Conservation (phyloP, 805 yeast genomes). For the Citeromyces nyonsensis region DNA sequence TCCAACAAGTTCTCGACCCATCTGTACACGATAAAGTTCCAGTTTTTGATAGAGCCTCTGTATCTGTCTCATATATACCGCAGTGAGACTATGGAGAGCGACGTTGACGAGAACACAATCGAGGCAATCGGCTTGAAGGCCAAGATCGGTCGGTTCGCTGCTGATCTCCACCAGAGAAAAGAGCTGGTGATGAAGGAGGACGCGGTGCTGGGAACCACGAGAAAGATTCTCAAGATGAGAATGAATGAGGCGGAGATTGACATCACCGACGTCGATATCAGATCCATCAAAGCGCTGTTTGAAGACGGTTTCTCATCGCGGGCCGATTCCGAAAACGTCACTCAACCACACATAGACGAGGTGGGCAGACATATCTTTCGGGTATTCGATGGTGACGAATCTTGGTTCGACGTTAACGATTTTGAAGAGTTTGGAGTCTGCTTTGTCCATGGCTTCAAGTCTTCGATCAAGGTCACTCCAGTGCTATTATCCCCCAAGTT, state of each 20-base stretch:
- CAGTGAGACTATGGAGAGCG: constrained; percentile 20
- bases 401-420: constrained; percentile 53
- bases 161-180: constrained; percentile 56
- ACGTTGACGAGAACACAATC: constrained; percentile 23
- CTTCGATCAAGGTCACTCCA: constrained; percentile 38
- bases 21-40: constrained; percentile 66
- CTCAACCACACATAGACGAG: background rate
- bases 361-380: constrained; percentile 1
- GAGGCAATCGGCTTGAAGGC: constrained; percentile 63
- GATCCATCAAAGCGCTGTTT: constrained; percentile 36
- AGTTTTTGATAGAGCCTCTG: constrained; percentile 56
- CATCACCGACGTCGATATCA: constrained; percentile 38
- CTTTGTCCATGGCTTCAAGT: constrained; percentile 16
- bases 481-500: constrained; percentile 55
- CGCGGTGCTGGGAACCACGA: constrained; percentile 28
- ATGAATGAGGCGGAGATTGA: constrained; percentile 53
- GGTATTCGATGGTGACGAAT: constrained; percentile 34
- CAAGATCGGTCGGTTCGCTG: constrained; percentile 31
- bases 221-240: constrained; percentile 24
- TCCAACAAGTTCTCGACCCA: constrained; percentile 63
- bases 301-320: background rate
- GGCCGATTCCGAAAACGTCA: constrained; percentile 1
- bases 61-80: constrained; percentile 62
- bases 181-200: constrained; percentile 27
- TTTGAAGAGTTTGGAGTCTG: constrained; percentile 39